phyloP scores from a whole-genome alignment of 495 filamentous ascomycete species.

The Bacidia gigantensis region DNA sequence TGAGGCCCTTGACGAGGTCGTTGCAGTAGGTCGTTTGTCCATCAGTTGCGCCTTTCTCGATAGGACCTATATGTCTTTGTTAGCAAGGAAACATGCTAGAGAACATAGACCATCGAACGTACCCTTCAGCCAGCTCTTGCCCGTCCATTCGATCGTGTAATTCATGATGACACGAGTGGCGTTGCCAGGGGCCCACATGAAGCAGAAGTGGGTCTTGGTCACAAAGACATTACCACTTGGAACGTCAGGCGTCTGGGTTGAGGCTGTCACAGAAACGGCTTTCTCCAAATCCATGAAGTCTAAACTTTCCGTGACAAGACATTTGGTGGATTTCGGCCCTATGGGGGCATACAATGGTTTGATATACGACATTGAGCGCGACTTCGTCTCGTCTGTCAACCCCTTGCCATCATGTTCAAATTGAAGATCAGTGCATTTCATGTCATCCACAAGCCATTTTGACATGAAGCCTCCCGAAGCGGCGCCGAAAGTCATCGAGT shows the following conservation, averaged over 20 bases:
- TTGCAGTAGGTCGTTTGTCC: slow-evolving; percentile 72
- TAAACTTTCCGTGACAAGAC: slow-evolving; percentile 70
- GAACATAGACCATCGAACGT: too few species aligned
- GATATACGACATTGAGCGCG: slow-evolving; percentile 72
- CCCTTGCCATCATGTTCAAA: slow-evolving; percentile 64
- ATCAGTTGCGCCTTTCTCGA: slow-evolving; percentile 89
- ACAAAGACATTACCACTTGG: slow-evolving; percentile 85
- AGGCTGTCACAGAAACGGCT: slow-evolving; percentile 59
- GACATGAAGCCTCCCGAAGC: slow-evolving; percentile 64
- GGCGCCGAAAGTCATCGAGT: slow-evolving; percentile 73
- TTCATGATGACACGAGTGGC: slow-evolving; percentile 70
- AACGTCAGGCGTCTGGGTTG: slow-evolving; percentile 87
- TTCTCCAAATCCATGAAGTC: slow-evolving; percentile 80
- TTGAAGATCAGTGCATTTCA: slow-evolving; percentile 75
- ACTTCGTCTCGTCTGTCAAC: slow-evolving; percentile 55
- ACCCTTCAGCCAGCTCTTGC: slow-evolving; percentile 98
- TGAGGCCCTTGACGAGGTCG: slow-evolving; percentile 60
- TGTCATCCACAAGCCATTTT: slow-evolving; percentile 73
- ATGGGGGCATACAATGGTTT: slow-evolving; percentile 75
- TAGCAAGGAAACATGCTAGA: too few species aligned
- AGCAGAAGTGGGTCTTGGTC: slow-evolving; percentile 85
- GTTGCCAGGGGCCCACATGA: slow-evolving; percentile 80
- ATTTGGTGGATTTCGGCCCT: slow-evolving; percentile 91
- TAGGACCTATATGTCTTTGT: slow-evolving; percentile 48
- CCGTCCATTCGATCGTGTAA: slow-evolving; percentile 87